Percentiles rank a stretch among this genome's conserved stretches.
Evolutionary conservation across 345 rosid species (phyloP).

Genomic region (Pseudoturritis turrita): DNA sequence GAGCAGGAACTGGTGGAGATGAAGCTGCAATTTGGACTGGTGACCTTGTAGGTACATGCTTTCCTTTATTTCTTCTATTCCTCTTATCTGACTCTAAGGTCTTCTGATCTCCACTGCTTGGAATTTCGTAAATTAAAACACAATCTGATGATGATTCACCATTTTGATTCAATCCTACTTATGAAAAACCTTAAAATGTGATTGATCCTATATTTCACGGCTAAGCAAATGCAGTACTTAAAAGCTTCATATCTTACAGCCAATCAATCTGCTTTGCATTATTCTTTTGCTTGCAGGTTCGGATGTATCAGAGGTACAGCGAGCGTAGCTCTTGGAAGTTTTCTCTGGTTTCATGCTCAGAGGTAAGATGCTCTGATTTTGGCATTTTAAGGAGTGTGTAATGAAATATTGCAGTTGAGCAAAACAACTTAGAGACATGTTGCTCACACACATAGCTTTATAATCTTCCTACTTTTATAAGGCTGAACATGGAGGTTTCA

Average conservation of each 20-base stretch:
- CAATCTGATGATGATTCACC: background rate
- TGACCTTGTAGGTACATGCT: conserved; percentile 99
- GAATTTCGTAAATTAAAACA: background rate
- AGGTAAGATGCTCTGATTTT: conserved; percentile 42
- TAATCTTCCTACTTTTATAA: conserved; percentile 26
- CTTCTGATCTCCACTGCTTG: background rate
- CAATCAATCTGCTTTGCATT: conserved; percentile 1
- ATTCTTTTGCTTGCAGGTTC: conserved; percentile 44
- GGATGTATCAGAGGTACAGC: conserved; percentile 85
- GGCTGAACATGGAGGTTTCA: conserved; percentile 97
- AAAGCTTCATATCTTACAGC: background rate
- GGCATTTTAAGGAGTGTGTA: background rate
- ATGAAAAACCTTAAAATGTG: background rate
- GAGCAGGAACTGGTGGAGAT: conserved; percentile 99
- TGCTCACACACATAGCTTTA: background rate
- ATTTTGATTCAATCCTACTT: background rate
- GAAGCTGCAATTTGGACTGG: conserved; percentile 99
- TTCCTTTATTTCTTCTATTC: conserved; percentile 31
- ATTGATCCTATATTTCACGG: background rate
- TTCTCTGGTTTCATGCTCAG: conserved; percentile 62
- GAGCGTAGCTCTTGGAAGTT: conserved; percentile 81
- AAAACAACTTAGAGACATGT: conserved; percentile 7
- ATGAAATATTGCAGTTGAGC: background rate
- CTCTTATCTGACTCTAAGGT: conserved; percentile 10
- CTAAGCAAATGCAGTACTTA: background rate